phyloP scores from a whole-genome alignment of 495 filamentous ascomycete species.

The Neurospora pannonica region DNA sequence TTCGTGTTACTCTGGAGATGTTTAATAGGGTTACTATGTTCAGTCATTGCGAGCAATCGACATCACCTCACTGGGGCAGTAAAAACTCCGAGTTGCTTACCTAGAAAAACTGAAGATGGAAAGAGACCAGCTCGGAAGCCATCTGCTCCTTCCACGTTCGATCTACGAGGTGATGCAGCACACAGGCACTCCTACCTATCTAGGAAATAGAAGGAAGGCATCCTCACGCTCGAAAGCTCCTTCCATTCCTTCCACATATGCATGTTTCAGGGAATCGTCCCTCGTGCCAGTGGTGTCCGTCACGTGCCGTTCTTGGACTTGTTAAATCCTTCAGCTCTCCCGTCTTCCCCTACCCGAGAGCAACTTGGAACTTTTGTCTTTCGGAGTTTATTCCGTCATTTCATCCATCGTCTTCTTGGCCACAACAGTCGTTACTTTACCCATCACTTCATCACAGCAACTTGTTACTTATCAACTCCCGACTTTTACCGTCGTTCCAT shows the following conservation, averaged over 20 bases:
- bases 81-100: not conserved
- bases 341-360: not conserved
- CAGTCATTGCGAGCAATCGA: not conserved
- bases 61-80: not conserved
- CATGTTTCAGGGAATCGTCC: not conserved
- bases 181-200: not conserved
- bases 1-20: not conserved
- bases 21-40: not conserved
- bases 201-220: not conserved
- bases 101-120: not conserved
- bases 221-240: not conserved
- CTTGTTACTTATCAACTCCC: not conserved
- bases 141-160: not conserved
- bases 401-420: not conserved
- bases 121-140: not conserved
- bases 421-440: not conserved
- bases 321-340: not conserved
- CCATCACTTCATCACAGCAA: not conserved
- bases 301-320: not conserved
- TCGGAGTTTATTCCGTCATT: not conserved
- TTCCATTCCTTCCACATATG: not conserved
- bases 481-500: not conserved
- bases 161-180: not conserved
- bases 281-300: not conserved
- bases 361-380: not conserved